phyloP scores from a whole-genome alignment of 441 rosid species.

The Brassica hybrid region DNA sequence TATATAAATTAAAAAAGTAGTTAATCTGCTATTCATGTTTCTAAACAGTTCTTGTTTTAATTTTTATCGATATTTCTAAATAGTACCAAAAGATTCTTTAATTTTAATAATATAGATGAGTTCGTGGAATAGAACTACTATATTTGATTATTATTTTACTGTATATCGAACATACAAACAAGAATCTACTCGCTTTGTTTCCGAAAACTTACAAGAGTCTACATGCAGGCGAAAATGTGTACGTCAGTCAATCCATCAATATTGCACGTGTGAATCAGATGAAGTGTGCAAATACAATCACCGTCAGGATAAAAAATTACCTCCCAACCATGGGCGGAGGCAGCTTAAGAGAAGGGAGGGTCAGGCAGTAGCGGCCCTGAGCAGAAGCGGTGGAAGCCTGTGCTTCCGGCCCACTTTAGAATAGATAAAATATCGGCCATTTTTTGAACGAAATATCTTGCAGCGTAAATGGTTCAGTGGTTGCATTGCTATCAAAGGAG shows the following conservation, averaged over 20 bases:
- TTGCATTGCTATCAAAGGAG: no score
- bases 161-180: neutral
- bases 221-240: neutral
- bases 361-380: no score
- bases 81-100: no score
- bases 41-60: no score
- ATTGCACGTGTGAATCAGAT: slow-evolving; percentile 8
- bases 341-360: no score
- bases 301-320: neutral
- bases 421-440: no score
- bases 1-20: no score
- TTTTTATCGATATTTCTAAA: no score
- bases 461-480: no score
- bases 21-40: no score
- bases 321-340: neutral
- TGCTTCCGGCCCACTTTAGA: no score
- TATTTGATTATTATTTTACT: neutral
- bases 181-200: neutral
- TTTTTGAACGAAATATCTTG: no score
- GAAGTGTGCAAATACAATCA: neutral
- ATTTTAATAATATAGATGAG: neutral
- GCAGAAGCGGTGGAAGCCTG: neutral
- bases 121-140: neutral
- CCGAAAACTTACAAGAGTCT: neutral
- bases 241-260: neutral